These are phyloP conservation scores for Cryphonectria nitschkei DNA, from an alignment of 2,329 filamentous ascomycete species.

Conservation along the genomic window DNA sequence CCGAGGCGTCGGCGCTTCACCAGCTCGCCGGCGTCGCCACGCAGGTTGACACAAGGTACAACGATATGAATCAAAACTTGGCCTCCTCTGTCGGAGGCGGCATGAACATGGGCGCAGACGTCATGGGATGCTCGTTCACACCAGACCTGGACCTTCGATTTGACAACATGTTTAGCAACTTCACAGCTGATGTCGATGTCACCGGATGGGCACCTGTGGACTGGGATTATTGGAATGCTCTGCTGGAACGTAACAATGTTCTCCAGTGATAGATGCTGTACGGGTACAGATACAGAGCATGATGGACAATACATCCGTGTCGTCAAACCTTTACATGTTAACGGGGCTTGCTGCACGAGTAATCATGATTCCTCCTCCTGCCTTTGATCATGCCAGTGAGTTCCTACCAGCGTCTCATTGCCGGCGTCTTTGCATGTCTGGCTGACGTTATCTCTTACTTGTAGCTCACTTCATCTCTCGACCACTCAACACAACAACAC, in stretches of 20 bases:
- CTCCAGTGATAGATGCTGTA: slow-evolving; percentile 14
- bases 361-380: neutral
- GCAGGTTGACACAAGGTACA: slow-evolving; percentile 27
- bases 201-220: slow-evolving; percentile 25
- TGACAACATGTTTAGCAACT: slow-evolving; percentile 26
- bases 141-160: slow-evolving; percentile 23
- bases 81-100: slow-evolving; percentile 1
- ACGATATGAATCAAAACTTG: slow-evolving; percentile 1
- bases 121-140: slow-evolving; percentile 5
- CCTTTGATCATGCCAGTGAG: neutral
- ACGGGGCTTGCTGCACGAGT: neutral
- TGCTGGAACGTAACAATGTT: slow-evolving; percentile 28
- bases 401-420: neutral
- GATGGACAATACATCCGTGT: neutral
- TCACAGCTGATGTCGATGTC: slow-evolving; percentile 25
- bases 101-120: neutral
- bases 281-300: too few species aligned
- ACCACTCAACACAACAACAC: neutral
- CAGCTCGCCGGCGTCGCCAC: slow-evolving; percentile 27
- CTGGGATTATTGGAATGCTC: slow-evolving; percentile 28
- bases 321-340: neutral
- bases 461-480: neutral
- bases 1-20: slow-evolving; percentile 24
- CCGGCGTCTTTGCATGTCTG: neutral
- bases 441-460: neutral